Evolutionary conservation across 1,284 basidiomycete genomes (phyloP), one percentile per base, ranked within the genome.

Genomic region (Ceraceosorus guamensis): DNA sequence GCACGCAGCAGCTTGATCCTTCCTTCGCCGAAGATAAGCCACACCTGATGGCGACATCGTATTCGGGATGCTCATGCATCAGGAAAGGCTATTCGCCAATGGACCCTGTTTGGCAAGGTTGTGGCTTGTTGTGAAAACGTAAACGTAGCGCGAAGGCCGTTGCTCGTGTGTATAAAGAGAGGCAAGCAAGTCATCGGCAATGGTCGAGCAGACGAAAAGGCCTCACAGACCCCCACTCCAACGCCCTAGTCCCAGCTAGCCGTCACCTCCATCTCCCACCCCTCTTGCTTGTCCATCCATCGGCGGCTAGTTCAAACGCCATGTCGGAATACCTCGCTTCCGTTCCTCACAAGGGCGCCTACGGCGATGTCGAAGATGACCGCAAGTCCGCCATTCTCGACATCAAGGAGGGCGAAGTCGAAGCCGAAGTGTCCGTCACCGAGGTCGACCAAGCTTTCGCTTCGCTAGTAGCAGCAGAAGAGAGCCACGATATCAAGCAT

Each of bases 401-500:
- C 31, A 24, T 46, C 8, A 46, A 24, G 18, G 24, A 31, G 31
- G 6, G 31, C 35, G 44, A 11, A 1, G 32, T 32, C n/a, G 51
- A 44, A 41, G 51, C 37, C n/a, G 46, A 48, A 11, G 52, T 53
- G 11, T 48, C 52, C 6, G 52, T 53, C 33, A 34, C 11, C 16
- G 52, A 53, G 48, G 52, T 46, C 6, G 53, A 55, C 35, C 48
- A 18, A 2, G 39, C 39, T n/a, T 55, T 57, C 37, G 56, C 8
- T n/a, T 30, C 31, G 8, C 48, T 57, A 13, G 56, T 52, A 34
- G 44, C 43, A 16, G 56, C 52, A 31, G 56, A 57, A 39, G 46
- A 53, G 31, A 46, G 37, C 39, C 56, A 57, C 48, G 54, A 57
- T n/a, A 56, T 57, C 33, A 57, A 57, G 48, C 44, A 47, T 5